Percentiles rank a stretch among this genome's conserved stretches.
phyloP scores from a whole-genome alignment of 129 eudicot species.

The Ambrosia trifida region DNA sequence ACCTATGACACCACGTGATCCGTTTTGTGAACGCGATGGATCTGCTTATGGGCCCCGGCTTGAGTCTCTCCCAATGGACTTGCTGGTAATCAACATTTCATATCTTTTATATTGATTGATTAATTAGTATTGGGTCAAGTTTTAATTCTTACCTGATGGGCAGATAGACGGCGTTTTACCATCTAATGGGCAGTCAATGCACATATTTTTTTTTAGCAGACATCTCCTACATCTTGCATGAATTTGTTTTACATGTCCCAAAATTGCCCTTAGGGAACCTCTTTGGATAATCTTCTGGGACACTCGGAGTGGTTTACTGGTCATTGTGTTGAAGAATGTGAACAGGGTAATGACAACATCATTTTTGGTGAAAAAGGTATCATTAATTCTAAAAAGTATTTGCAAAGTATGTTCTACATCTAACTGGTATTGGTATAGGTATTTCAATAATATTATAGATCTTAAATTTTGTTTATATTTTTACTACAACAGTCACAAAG shows the following conservation, averaged over 20 bases:
- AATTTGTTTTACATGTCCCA: not conserved
- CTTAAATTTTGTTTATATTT: too few relatives aligned
- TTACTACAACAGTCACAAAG: too few relatives aligned
- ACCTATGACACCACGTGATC: constrained; percentile 63
- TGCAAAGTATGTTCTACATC: too few relatives aligned
- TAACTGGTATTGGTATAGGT: too few relatives aligned
- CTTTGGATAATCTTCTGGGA: too few relatives aligned
- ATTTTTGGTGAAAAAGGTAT: too few relatives aligned
- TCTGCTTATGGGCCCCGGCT: constrained; percentile 63
- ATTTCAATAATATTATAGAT: too few relatives aligned
- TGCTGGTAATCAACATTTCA: constrained; percentile 56
- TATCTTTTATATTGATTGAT: not conserved
- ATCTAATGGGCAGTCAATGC: constrained; percentile 10
- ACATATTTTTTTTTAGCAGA: not conserved
- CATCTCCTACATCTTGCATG: not conserved
- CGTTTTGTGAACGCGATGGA: constrained; percentile 27
- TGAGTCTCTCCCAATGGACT: constrained; percentile 78
- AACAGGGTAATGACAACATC: too few relatives aligned
- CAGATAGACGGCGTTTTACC: not conserved
- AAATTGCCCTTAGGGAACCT: not conserved
- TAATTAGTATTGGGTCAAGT: not conserved
- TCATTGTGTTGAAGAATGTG: too few relatives aligned
- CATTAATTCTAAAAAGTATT: too few relatives aligned
- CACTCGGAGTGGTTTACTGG: too few relatives aligned
- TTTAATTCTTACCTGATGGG: not conserved